Base-by-base conservation (phyloP, 2,329 filamentous ascomycete species). In the Penicillium sp. region DNA sequence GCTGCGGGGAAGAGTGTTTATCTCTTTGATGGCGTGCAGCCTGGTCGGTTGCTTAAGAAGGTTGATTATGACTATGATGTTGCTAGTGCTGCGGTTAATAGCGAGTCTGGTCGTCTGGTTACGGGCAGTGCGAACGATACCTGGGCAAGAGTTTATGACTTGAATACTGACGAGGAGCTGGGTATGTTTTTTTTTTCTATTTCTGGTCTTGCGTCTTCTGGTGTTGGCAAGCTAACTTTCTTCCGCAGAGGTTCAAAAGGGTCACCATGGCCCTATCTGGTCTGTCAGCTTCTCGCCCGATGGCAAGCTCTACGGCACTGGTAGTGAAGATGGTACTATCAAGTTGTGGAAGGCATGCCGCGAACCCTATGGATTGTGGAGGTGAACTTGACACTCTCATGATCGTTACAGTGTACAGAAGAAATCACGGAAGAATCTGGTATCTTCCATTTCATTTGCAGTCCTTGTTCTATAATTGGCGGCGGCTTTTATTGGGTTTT, bases 181-280 rank as follows among this genome's bases (percentile, higher is more conserved):
- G 86, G 86, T 88, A 77, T 43, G 59, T 50, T 45, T n/a, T n/a
- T n/a, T n/a, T n/a, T 31, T 19, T 10, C 26, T 26, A 28, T 5
- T 17, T 36, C 12, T 14, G 14, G 25, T 47, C 4, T 2, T 46
- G 10, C 14, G 12, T 11, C 40, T 16, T 19, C 11, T 54, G 12
- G 1, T 14, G 3, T 28, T 25, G 14, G 5, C 10, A 1, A 28
- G 22, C 58, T 65, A 57, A 65, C 40, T 16, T 38, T 31, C 36
- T 19, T 47, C 11, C 30, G 17, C 59, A 88, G 94, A 97, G 72
- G 88, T 93, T 12, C 90, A 96, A 77, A 97, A 97, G 76, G 94
- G 94, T 25, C 94, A 99, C 66, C 94, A 99, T 69, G 94, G 94
- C 1, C 93, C 93, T 1, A 94, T 99, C 59, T 99, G 94, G 94